These are phyloP conservation scores for Aspergillus niger DNA, from an alignment of 2,329 filamentous ascomycete species.

Conservation along the genomic window DNA sequence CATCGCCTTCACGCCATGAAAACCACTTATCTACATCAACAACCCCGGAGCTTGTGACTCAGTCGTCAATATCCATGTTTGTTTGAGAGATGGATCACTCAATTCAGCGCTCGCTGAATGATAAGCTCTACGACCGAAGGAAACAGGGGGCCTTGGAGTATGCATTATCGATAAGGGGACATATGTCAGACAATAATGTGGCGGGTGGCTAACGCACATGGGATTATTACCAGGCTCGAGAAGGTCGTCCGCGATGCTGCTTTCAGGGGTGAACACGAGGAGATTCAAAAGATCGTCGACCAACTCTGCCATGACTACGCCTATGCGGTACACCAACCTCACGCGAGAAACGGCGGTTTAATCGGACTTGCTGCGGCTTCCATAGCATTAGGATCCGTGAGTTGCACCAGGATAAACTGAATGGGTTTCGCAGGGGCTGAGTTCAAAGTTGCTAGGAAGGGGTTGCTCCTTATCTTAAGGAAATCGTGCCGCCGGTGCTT, in stretches of 20 bases:
- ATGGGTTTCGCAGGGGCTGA: not conserved
- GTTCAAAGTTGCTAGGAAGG: constrained; percentile 59
- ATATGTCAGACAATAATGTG: not conserved
- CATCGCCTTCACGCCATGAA: constrained; percentile 27
- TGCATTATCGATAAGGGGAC: constrained; percentile 37
- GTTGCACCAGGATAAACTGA: constrained; percentile 39
- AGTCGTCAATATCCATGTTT: constrained; percentile 22
- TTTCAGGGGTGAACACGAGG: constrained; percentile 72
- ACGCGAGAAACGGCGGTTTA: constrained; percentile 92
- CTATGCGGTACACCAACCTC: constrained; percentile 94
- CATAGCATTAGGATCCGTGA: constrained; percentile 87
- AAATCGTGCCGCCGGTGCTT: constrained; percentile 93
- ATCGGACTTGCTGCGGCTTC: constrained; percentile 94
- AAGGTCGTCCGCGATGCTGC: constrained; percentile 84
- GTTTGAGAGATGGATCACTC: constrained; percentile 72
- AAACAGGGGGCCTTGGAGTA: constrained; percentile 97
- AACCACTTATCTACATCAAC: constrained; percentile 24
- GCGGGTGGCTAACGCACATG: constrained; percentile 13
- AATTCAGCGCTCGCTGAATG: constrained; percentile 88
- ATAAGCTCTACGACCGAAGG: constrained; percentile 98
- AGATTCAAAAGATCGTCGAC: constrained; percentile 84
- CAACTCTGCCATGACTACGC: constrained; percentile 98
- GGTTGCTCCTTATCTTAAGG: constrained; percentile 84
- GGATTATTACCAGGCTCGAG: constrained; percentile 67
- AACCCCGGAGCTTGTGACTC: constrained; percentile 23